Base-by-base conservation (phyloP, 2,329 filamentous ascomycete species). In the Fusarium caatingaense region DNA sequence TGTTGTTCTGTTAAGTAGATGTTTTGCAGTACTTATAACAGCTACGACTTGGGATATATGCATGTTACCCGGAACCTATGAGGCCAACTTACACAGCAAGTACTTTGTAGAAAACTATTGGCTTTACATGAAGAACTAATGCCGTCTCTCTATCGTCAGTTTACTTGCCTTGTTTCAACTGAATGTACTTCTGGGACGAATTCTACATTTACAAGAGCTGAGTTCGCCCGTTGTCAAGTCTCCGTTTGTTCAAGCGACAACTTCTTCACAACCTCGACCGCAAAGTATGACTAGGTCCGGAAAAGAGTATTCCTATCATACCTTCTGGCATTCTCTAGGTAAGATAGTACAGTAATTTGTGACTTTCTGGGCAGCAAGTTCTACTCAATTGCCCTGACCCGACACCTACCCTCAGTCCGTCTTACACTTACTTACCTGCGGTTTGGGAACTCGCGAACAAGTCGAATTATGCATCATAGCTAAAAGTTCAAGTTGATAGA, bases 401-500 rank as follows among this genome's bases (percentile, higher is more conserved):
- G 12, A 30, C 28, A 30, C 12, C 28, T 7, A 13, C 28, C 12
- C 28, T 12, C 28, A 30, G 12, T 15, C 28, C 12, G 12, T 15
- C 28, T 6, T 15, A 15, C 28, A 30, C 6, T 30, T 30, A 15
- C 28, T 12, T 15, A 2, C n/a, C n/a, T n/a, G n/a, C 28, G 28
- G 12, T 30, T 13, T 30, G 12, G 12, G 12, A 30, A 30, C 28
- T 30, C 28, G 12, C 12, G 28, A 30, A 30, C 12, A 30, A 30
- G 28, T 30, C 7, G 28, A 7, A 37, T 34, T 18, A 37, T 37
- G 3, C 34, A 37, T 37, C 18, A 7, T n/a, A 11, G 6, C 18
- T 37, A n/a, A n/a, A n/a, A 4, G 0, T 6, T 37, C 3, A 18
- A 18, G 5, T 18, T 11, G 1, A n/a, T 0, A 37, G 5, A 37